Evolutionary conservation across 257 asterid species (phyloP).

Genomic region (Cynanchum wilfordii): DNA sequence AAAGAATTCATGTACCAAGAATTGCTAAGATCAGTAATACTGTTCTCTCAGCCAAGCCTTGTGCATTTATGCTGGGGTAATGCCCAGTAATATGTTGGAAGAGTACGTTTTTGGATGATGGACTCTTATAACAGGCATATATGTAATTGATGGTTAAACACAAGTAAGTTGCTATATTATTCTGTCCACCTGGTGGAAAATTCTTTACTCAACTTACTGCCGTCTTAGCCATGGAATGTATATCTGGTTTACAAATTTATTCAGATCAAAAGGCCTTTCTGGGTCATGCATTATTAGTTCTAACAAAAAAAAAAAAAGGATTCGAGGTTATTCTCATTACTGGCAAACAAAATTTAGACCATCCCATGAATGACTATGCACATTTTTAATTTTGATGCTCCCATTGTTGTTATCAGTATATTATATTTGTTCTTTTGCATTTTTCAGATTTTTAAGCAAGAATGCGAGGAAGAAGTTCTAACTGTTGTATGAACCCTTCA

Average conservation of each 20-base stretch:
- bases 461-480: background rate
- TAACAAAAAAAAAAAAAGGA: background rate
- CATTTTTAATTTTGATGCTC: background rate
- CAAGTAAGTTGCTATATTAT: background rate
- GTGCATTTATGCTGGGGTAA: background rate
- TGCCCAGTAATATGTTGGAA: background rate
- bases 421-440: background rate
- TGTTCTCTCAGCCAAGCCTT: background rate
- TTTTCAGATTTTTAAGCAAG: conserved; percentile 6
- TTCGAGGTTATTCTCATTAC: background rate
- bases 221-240: background rate
- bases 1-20: background rate
- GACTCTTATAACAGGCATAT: background rate
- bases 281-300: background rate
- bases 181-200: background rate
- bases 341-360: background rate
- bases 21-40: background rate
- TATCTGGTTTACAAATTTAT: background rate
- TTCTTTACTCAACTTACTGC: background rate
- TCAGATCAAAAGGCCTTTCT: background rate
- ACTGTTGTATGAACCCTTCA: background rate
- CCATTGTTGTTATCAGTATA: background rate
- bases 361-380: background rate
- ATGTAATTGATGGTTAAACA: background rate
- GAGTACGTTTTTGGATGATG: background rate